Evolutionary conservation across 441 rosid species (phyloP).

Genomic region (Populus hybrid): DNA sequence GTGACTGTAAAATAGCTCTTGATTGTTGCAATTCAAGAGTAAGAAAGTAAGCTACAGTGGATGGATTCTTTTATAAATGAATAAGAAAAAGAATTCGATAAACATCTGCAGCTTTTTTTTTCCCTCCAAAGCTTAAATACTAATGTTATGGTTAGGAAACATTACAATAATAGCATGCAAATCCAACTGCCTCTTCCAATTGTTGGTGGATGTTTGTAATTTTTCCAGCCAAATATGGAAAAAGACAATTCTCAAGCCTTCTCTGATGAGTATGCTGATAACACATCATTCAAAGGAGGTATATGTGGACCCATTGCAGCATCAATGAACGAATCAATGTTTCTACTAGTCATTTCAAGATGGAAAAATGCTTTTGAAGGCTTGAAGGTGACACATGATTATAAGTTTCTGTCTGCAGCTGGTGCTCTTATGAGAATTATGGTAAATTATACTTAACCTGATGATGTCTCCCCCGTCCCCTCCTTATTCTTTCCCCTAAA

Average conservation of each 20-base stretch:
- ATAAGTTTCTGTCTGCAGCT: slow-evolving; percentile 75
- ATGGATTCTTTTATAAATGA: too few species aligned
- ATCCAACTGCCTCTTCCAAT: background rate
- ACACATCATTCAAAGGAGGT: slow-evolving; percentile 60
- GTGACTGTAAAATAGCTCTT: too few species aligned
- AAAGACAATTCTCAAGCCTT: slow-evolving; percentile 34
- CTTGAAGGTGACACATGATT: slow-evolving; percentile 82
- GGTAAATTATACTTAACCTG: slow-evolving; percentile 40
- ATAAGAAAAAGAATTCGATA: too few species aligned
- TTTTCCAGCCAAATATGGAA: slow-evolving; percentile 53
- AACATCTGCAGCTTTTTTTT: too few species aligned
- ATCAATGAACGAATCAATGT: slow-evolving; percentile 92
- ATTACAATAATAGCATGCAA: background rate
- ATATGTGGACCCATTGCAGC: slow-evolving; percentile 94
- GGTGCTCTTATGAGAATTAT: slow-evolving; percentile 81
- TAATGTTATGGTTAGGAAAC: background rate
- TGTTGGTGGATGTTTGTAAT: slow-evolving; percentile 19
- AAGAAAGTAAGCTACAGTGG: too few species aligned
- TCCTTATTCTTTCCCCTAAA: background rate
- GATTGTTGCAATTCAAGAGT: too few species aligned
- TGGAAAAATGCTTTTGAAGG: slow-evolving; percentile 88
- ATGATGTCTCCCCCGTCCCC: background rate
- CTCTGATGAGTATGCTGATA: slow-evolving; percentile 33
- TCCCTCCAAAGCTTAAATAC: background rate
- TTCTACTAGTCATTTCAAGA: slow-evolving; percentile 69